A percentile compares a stretch with the other conserved stretches of the same genome.
Conservation (phyloP, 164 flowering plant genomes). For the Santalum album region DNA sequence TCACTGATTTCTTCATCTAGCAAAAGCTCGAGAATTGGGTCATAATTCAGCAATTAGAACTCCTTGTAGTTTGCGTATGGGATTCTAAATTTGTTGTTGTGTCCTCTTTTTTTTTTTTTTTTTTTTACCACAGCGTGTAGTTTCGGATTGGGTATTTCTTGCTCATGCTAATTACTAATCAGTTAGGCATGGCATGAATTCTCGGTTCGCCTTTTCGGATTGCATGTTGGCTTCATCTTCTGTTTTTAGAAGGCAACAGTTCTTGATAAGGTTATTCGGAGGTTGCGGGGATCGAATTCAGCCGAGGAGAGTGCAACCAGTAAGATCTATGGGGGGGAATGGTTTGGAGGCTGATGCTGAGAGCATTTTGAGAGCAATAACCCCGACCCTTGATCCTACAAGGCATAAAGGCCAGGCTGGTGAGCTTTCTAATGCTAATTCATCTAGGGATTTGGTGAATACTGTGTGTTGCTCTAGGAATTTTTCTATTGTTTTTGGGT, state of each 20-base stretch:
- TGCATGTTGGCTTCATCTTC: slow-evolving; percentile 24
- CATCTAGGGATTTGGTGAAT: no score
- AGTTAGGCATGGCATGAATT: slow-evolving; percentile 21
- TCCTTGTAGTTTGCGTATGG: no score
- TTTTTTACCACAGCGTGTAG: no score
- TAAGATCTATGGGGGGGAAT: slow-evolving; percentile 10
- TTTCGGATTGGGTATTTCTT: background rate
- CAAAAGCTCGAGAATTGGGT: no score
- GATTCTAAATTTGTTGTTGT: background rate
- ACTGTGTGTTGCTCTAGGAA: no score
- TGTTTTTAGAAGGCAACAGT: slow-evolving; percentile 54
- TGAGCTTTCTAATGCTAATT: slow-evolving; percentile 10
- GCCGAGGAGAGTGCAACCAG: slow-evolving; percentile 11
- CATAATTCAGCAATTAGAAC: no score
- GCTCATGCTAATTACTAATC: slow-evolving; percentile 4
- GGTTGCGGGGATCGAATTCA: slow-evolving; percentile 12
- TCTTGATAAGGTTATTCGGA: slow-evolving; percentile 42
- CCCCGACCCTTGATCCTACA: slow-evolving; percentile 58
- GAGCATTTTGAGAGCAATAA: slow-evolving; percentile 52
- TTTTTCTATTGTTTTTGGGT: no score
- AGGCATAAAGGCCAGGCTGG: slow-evolving; percentile 97
- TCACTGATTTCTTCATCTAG: no score
- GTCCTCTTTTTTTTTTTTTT: background rate
- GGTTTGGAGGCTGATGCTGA: slow-evolving; percentile 63
- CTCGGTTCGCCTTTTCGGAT: slow-evolving; percentile 16